Evolutionary conservation across 164 flowering plant genomes (phyloP), one percentile per base, ranked within the genome.

Genomic region (Vitis rotundifolia): DNA sequence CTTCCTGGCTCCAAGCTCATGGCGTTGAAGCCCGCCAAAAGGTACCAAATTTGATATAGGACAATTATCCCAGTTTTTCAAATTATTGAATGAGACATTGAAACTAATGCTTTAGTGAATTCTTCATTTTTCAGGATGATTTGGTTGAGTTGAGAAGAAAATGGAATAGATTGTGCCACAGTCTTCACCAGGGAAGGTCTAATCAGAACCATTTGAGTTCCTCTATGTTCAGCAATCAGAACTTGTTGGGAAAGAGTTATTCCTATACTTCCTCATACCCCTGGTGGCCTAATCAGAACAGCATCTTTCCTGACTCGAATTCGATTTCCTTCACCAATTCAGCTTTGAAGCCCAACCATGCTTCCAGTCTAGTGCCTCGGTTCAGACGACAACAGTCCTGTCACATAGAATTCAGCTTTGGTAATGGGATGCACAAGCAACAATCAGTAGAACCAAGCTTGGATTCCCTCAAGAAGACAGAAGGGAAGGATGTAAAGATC

Each of bases 111-210:
- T 48, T 47, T 11, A 31, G 8, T 63, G 13, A 37, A 44, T 52
- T n/a, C 44, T 61, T 9, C 5, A 59, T 31, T 71, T 80, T 72
- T 63, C 87, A 91, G 97, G 94, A 86, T 57, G 80, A 87, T 56
- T 67, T 89, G 70, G 74, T 61, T 47, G 91, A 89, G 61, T 44
- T 90, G 76, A 81, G 80, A 77, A 80, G 81, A 59, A 90, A 89
- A 61, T 92, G 93, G 93, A 92, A 78, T 82, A 85, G 83, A 69
- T 26, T 79, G 18, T 92, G 97, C 74, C 86, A 77, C 3, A 82
- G 79, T 49, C 76, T 83, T 50, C 91, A 89, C 76, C 83, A 84
- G 66, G 75, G 80, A 16, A 79, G 70, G 65, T 78, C 77, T 48
- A 72, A 56, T 59, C 82, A 75, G 31, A 72, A 67, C 37, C 73